Evolutionary conservation across 1,284 basidiomycete genomes (phyloP).

Genomic region (Sanghuangporus weigelae): DNA sequence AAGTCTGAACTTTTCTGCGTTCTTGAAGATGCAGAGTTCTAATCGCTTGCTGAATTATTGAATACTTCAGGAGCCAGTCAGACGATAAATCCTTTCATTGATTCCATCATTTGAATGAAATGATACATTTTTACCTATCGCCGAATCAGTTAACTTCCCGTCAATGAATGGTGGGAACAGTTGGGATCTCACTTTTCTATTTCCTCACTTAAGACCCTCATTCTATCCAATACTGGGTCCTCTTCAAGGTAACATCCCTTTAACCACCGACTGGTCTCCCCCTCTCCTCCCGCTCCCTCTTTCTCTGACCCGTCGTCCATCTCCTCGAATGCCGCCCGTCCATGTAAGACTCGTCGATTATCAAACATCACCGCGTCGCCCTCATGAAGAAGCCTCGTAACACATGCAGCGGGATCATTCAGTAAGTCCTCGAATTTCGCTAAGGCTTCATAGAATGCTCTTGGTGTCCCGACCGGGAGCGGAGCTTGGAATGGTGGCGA

Average conservation of each 20-base stretch:
- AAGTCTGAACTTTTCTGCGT: neutral
- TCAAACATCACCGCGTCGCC: slow-evolving; percentile 92
- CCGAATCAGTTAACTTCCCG: neutral
- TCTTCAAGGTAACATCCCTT: slow-evolving; percentile 87
- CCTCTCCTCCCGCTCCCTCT: slow-evolving; percentile 40
- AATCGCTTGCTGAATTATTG: too few species aligned
- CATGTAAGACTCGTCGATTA: slow-evolving; percentile 90
- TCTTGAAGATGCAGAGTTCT: neutral
- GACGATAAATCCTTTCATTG: neutral
- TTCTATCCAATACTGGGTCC: slow-evolving; percentile 65
- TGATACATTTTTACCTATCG: neutral
- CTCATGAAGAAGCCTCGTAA: slow-evolving; percentile 68
- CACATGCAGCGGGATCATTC: slow-evolving; percentile 50
- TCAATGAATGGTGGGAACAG: neutral
- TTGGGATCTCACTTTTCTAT: neutral
- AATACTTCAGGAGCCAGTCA: too few species aligned
- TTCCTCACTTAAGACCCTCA: slow-evolving; percentile 30
- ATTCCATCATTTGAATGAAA: neutral
- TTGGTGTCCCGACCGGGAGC: slow-evolving; percentile 46
- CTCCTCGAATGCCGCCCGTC: slow-evolving; percentile 67
- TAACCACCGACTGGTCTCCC: slow-evolving; percentile 68
- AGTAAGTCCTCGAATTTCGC: slow-evolving; percentile 57
- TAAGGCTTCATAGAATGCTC: slow-evolving; percentile 64
- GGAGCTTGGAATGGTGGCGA: slow-evolving; percentile 95
- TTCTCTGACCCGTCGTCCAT: slow-evolving; percentile 16